Conservation (phyloP, 345 rosid genomes). For the Euphorbia tirucalli region DNA sequence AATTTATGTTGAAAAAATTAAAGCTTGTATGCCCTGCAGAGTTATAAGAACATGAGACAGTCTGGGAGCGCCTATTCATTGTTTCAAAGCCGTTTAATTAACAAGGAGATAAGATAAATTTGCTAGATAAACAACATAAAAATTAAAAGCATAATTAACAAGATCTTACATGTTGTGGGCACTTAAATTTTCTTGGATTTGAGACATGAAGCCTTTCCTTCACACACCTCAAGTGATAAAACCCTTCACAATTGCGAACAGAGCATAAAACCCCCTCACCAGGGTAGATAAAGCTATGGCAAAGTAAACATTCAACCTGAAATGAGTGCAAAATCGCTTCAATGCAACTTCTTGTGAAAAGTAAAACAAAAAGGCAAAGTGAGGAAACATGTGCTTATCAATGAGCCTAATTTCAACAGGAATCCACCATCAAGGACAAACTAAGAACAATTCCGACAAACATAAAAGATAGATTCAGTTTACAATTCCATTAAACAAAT, state of each 20-base stretch:
- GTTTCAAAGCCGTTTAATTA: neutral
- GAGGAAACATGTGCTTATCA: neutral
- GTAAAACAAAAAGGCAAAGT: neutral
- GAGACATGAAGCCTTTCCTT: constrained; percentile 41
- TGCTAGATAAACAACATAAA: constrained; percentile 12
- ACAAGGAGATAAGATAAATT: neutral
- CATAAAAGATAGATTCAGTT: neutral
- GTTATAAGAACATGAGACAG: neutral
- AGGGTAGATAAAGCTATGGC: constrained; percentile 48
- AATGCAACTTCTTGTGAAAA: neutral
- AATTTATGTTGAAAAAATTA: neutral
- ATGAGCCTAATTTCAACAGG: neutral
- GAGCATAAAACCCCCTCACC: constrained; percentile 66
- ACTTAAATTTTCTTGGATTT: constrained; percentile 54
- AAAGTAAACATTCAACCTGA: constrained; percentile 69
- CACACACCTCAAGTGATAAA: constrained; percentile 59
- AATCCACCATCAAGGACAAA: neutral
- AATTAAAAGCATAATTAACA: constrained; percentile 6
- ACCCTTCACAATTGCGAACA: constrained; percentile 60
- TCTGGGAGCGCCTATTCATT: neutral
- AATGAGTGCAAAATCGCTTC: neutral
- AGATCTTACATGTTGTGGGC: constrained; percentile 84
- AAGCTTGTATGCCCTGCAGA: neutral
- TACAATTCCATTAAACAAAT: neutral
- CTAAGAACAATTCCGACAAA: neutral